A percentile compares a stretch with the other conserved stretches of the same genome.
These are phyloP conservation scores for Camelina sativa DNA, from an alignment of 345 rosid species.

Conservation along the genomic window DNA sequence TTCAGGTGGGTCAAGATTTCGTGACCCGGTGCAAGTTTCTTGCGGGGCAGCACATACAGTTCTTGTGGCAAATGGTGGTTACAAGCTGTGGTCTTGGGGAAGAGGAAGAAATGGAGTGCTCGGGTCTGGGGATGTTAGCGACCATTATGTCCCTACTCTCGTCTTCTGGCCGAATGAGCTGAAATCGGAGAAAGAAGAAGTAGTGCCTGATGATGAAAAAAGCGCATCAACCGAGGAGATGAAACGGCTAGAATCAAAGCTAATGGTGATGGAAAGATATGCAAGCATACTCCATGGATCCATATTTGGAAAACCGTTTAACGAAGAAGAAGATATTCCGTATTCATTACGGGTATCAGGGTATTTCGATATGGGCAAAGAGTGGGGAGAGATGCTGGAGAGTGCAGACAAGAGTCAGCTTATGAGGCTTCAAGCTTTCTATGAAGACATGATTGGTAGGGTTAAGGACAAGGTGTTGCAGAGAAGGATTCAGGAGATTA, in stretches of 20 bases:
- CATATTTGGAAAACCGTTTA: slow-evolving; percentile 74
- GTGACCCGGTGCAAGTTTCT: slow-evolving; percentile 62
- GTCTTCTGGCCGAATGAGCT: slow-evolving; percentile 65
- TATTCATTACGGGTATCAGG: slow-evolving; percentile 53
- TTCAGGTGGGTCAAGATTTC: slow-evolving; percentile 57
- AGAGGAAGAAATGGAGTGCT: slow-evolving; percentile 91
- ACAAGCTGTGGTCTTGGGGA: slow-evolving; percentile 92
- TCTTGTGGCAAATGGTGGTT: slow-evolving; percentile 72
- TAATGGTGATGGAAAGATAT: slow-evolving; percentile 69
- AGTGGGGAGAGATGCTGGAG: slow-evolving; percentile 88
- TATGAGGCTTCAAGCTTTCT: slow-evolving; percentile 73
- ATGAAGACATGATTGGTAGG: slow-evolving; percentile 69
- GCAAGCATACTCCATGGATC: slow-evolving; percentile 85
- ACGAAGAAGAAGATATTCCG: slow-evolving; percentile 72
- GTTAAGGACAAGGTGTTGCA: slow-evolving; percentile 88
- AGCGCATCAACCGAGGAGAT: slow-evolving; percentile 66
- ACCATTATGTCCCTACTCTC: slow-evolving; percentile 54
- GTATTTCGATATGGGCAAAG: slow-evolving; percentile 63
- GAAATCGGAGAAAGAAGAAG: slow-evolving; percentile 40
- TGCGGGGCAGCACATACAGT: slow-evolving; percentile 97
- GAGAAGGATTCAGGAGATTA: slow-evolving; percentile 77
- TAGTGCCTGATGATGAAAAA: slow-evolving; percentile 44
- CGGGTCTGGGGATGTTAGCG: slow-evolving; percentile 62
- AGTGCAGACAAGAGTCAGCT: slow-evolving; percentile 69
- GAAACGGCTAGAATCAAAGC: slow-evolving; percentile 64